These are phyloP conservation scores for Saccharomyces mikatae DNA, from an alignment of 805 yeast genomes.

Conservation along the genomic window DNA sequence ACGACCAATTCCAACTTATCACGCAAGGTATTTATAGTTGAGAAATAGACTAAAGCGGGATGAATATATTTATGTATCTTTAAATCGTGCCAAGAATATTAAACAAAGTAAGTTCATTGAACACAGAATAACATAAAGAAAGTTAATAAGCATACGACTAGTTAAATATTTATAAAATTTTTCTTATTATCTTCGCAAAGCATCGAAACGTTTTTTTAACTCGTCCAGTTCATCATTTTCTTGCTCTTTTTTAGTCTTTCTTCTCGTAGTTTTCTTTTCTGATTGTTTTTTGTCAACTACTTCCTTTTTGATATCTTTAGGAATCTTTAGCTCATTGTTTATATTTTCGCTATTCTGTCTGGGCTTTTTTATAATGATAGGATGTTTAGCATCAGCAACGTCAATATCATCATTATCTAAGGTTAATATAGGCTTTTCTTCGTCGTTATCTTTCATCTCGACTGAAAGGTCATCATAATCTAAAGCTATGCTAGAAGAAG, in stretches of 20 bases:
- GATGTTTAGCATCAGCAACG: conserved; percentile 27
- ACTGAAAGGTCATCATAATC: conserved; percentile 22
- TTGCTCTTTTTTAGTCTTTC: conserved; percentile 17
- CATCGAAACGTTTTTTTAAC: conserved; percentile 67
- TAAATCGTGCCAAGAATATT: not conserved
- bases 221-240: conserved; percentile 51
- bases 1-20: conserved; percentile 88
- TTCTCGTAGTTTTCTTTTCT: conserved; percentile 18
- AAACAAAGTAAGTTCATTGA: not conserved
- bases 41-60: not conserved
- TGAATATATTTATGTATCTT: not conserved
- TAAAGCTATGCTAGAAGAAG: conserved; percentile 1
- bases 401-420: conserved; percentile 28
- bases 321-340: conserved; percentile 33
- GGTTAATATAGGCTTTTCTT: conserved; percentile 32
- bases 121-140: not conserved
- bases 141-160: not conserved
- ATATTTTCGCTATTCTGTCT: conserved; percentile 36
- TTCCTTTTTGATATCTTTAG: conserved; percentile 34
- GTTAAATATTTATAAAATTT: not conserved
- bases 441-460: conserved; percentile 21
- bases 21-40: conserved; percentile 90
- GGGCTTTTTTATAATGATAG: conserved; percentile 38
- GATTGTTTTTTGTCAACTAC: conserved; percentile 4
- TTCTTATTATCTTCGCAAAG: conserved; percentile 42